Conservation (phyloP, 1,284 basidiomycete species). For the Veloboletus limbatus region DNA sequence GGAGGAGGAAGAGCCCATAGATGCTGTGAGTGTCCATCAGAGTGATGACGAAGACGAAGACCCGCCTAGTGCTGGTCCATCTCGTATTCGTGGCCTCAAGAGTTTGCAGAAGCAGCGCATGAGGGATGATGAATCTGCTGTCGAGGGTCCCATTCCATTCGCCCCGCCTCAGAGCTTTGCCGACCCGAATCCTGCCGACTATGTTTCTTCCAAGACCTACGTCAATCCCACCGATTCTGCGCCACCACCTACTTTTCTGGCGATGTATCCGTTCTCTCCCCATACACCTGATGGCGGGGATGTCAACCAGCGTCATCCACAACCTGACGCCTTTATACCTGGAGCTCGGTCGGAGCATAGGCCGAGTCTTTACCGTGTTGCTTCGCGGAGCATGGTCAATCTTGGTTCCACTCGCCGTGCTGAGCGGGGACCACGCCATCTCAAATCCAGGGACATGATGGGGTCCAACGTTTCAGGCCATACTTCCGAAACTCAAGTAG, state of each 20-base stretch:
- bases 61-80: constrained; percentile 19
- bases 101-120: constrained; percentile 16
- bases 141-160: constrained; percentile 7
- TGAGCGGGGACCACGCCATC: constrained; percentile 8
- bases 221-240: constrained; percentile 4
- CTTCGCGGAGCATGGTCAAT: constrained; percentile 53
- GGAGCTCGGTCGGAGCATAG: constrained; percentile 16
- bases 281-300: constrained; percentile 6
- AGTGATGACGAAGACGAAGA: constrained; percentile 36
- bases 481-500: constrained; percentile 13
- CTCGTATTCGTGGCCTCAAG: constrained; percentile 14
- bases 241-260: constrained; percentile 13
- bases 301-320: not conserved
- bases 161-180: constrained; percentile 4
- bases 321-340: constrained; percentile 6
- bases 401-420: constrained; percentile 25
- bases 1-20: constrained; percentile 29
- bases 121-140: constrained; percentile 6
- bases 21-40: constrained; percentile 31
- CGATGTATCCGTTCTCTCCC: constrained; percentile 19
- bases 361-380: constrained; percentile 30
- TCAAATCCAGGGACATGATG: constrained; percentile 16
- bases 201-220: constrained; percentile 29
- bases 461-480: constrained; percentile 12
- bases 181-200: constrained; percentile 24